Evolutionary conservation across 352 stramenopile species (phyloP), one percentile per base, ranked within the genome.

Genomic region (Globisporangium echinulatum): DNA sequence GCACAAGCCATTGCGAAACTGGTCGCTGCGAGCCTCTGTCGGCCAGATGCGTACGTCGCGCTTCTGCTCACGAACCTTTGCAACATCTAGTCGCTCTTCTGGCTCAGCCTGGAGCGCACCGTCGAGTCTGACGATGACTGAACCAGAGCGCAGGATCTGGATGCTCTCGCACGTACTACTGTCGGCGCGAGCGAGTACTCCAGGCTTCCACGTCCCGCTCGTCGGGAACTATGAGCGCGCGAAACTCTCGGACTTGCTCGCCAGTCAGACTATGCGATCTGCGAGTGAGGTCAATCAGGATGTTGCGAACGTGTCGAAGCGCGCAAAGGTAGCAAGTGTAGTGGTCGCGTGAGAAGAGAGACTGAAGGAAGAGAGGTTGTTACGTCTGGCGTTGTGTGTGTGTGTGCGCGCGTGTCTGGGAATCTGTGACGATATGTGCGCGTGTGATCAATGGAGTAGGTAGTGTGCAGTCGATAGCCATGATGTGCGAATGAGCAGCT

Each of bases 211-310:
- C 46, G 2, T 50, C 15, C 46, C 46, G 46, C n/a, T 25, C 46
- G 46, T 50, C 7, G 46, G 15, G 15, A 50, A 50, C 7, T 11
- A 17, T 15, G 25, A 15, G 46, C 46, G 46, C 46, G 46, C 46
- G 46, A 50, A 13, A 5, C 46, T 94, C 17, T 73, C 71, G 61
- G 92, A 96, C 61, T 79, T 64, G 10, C 60, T 93, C 48, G 48
- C 17, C 17, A 19, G 17, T 19, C 17, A 19, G 17, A 19, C 17
- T 19, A 19, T 25, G 19, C 19, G 19, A 25, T 25, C 19, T 25
- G 19, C 19, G 19, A 25, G 19, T 25, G 19, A 25, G 19, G 19
- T 25, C 19, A 1, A 25, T 25, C 19, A 25, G 19, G 19, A 2
- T 25, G 19, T 25, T 25, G 19, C 19, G 19, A 25, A 25, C 19